Base-by-base conservation (phyloP, 2,329 filamentous ascomycete species). In the Onygena corvina region DNA sequence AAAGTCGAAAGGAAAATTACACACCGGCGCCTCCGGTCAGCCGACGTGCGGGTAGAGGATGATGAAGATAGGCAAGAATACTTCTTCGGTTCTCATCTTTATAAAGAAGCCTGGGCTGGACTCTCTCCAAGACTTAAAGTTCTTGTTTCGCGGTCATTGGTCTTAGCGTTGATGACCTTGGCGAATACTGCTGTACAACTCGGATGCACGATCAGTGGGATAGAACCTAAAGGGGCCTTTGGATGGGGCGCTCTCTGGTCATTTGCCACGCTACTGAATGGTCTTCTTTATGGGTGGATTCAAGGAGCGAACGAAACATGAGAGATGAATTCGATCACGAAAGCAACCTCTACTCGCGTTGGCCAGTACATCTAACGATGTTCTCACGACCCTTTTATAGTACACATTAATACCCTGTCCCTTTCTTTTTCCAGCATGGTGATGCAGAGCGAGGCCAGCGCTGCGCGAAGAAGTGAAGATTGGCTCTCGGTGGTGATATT, bases 221-320 rank as follows among this genome's bases (percentile, higher is more conserved):
- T 86, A 8, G 83, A 89, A 58, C 54, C 77, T 3, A 58, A 71
- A 0, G 90, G 89, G 8, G 86, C 88, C 1, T 68, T 73, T 2
- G 77, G 76, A 0, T 96, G 88, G 73, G 80, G 84, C 1, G 71
- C 71, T 18, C 71, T 90, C 30, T 95, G 87, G 87, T 77, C 77
- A n/a, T 58, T 74, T 18, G 84, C 63, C 3, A 59, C 57, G 1
- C 33, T 63, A 50, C 52, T 53, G 7, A 58, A 59, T 25, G 65
- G 64, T 3, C 50, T 55, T 34, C 52, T 57, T 25, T 69, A 65
- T 54, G 60, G 60, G 23, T 70, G 67, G 67, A 61, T 69, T 44
- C 65, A 67, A 51, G 64, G 59, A 5, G 66, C 64, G 27, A 64
- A 67, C 47, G 64, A 62, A 9, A 14, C 49, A 25, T 48, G 16